Evolutionary conservation across 345 rosid genomes (phyloP), one percentile per base, ranked within the genome.

Genomic region (Eucalyptus tenuipes): DNA sequence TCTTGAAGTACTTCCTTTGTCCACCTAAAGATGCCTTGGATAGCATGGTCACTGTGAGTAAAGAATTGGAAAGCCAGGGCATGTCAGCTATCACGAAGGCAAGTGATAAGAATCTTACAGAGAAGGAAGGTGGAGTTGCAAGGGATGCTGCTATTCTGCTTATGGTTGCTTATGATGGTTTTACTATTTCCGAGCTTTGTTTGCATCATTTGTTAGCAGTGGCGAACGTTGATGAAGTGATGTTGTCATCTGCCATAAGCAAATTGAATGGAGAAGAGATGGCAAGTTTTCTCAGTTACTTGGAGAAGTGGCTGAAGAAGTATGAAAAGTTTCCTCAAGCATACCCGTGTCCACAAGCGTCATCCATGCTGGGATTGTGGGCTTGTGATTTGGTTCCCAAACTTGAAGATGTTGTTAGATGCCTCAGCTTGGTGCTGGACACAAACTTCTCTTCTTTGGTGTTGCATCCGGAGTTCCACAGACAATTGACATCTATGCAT

Each of bases 91-190:
- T 94, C 45, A 94, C 93, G 40, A 94, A 90, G 92, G 94, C 82
- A 6, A 91, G 88, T 29, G 90, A 93, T 88, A 89, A 87, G 89
- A 91, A 89, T 80, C 89, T 89, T 25, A 84, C 90, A 4, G 91
- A 90, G 44, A 93, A 91, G 91, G 94, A 94, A 86, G 88, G 31
- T 6, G 89, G 47, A 18, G 29, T 90, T 61, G 97, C 97, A 24
- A 95, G 92, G 91, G 97, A 95, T 87, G 99, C 99, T 90, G 88
- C 96, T 1, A 90, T 96, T 90, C 90, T 96, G 91, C 95, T 97
- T 87, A 96, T 97, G 99, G 84, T 96, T 90, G 99, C 99, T 2
- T 92, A 94, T 85, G 99, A 97, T 85, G 96, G 94, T 86, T 97
- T 96, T 92, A 91, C 93, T 16, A 88, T 89, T 61, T 88, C 96